Conservation (phyloP, 495 filamentous ascomycete genomes). For the Delitschia confertaspora region DNA sequence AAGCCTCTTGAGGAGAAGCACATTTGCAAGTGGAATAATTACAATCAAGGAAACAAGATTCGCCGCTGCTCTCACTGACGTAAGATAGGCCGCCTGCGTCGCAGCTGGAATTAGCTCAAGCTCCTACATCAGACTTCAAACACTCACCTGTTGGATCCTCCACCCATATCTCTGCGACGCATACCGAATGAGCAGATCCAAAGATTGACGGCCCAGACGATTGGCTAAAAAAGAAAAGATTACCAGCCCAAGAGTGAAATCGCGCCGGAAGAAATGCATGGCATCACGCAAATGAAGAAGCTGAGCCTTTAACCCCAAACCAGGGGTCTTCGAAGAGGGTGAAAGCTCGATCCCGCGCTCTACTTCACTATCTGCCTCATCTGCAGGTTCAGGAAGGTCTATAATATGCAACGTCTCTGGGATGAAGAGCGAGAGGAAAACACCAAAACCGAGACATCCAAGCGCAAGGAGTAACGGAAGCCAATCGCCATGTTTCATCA, state of each 20-base stretch:
- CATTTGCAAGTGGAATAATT: slow-evolving; percentile 29
- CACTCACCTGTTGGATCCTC: slow-evolving; percentile 36
- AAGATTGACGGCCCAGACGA: slow-evolving; percentile 30
- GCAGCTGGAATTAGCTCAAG: neutral
- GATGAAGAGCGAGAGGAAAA: slow-evolving; percentile 9
- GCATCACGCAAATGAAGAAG: slow-evolving; percentile 28
- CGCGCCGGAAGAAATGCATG: slow-evolving; percentile 32
- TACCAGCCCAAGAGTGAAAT: slow-evolving; percentile 29
- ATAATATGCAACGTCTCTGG: slow-evolving; percentile 25
- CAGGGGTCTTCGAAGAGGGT: neutral
- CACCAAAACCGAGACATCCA: slow-evolving; percentile 7
- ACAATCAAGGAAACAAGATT: slow-evolving; percentile 31
- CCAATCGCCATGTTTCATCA: slow-evolving; percentile 23
- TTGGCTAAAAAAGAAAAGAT: slow-evolving; percentile 34
- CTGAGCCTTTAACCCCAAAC: slow-evolving; percentile 17
- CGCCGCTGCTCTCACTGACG: slow-evolving; percentile 37
- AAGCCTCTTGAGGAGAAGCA: slow-evolving; percentile 27
- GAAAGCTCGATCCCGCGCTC: slow-evolving; percentile 1
- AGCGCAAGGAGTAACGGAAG: slow-evolving; percentile 17
- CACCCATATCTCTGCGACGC: slow-evolving; percentile 39
- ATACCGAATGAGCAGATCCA: slow-evolving; percentile 37
- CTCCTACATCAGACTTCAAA: neutral
- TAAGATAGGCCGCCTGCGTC: slow-evolving; percentile 36
- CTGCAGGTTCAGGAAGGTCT: slow-evolving; percentile 16
- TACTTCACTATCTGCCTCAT: neutral